phyloP scores from a whole-genome alignment of 2,329 filamentous ascomycete species.

The Pseudopyricularia cyperi region DNA sequence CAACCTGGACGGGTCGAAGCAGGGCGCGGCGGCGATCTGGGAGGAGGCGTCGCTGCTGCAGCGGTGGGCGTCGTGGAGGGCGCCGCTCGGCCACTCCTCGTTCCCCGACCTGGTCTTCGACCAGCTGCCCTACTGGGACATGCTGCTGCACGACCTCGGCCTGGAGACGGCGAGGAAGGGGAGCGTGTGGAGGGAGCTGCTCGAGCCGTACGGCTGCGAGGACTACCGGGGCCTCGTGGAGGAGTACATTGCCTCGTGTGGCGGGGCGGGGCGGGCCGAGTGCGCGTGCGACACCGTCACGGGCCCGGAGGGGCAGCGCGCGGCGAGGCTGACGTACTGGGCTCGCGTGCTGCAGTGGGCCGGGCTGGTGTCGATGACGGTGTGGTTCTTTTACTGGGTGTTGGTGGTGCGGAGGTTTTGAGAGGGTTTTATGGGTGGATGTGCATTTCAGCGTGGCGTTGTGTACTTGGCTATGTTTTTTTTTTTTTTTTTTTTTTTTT shows the following conservation, averaged over 20 bases:
- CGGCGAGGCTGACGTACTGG: neutral
- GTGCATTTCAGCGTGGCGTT: no score
- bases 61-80: slow-evolving; percentile 37
- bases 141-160: slow-evolving; percentile 39
- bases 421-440: no score
- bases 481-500: no score
- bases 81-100: slow-evolving; percentile 35
- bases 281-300: neutral
- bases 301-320: neutral
- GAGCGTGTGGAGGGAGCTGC: slow-evolving; percentile 22
- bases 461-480: no score
- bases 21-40: slow-evolving; percentile 3
- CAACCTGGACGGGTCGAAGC: neutral
- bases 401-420: neutral
- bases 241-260: slow-evolving; percentile 20
- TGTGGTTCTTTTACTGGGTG: neutral
- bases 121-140: slow-evolving; percentile 42
- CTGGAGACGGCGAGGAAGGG: slow-evolving; percentile 25
- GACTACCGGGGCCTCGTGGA: slow-evolving; percentile 30
- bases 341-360: neutral
- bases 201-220: slow-evolving; percentile 27
- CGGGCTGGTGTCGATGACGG: neutral
- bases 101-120: slow-evolving; percentile 47
- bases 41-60: slow-evolving; percentile 33
- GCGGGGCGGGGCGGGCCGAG: neutral